A percentile compares a stretch with the other conserved stretches of the same genome.
phyloP scores from a whole-genome alignment of 1,284 basidiomycete species.

The Coniferiporia weirii region DNA sequence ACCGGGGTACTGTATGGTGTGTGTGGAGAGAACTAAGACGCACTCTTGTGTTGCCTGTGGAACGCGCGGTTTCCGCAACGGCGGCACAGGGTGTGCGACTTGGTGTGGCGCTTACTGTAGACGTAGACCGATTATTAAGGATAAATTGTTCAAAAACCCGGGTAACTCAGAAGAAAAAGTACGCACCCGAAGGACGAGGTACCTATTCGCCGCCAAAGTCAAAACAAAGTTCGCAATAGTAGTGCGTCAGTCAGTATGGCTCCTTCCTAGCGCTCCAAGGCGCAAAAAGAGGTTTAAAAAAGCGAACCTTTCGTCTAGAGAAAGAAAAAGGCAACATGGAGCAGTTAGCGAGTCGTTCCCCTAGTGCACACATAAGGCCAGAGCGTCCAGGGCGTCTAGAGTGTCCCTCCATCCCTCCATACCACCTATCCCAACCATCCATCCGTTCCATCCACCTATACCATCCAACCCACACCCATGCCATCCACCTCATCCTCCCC shows the following conservation, averaged over 20 bases:
- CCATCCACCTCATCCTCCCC: background rate
- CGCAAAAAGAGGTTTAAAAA: slow-evolving; percentile 8
- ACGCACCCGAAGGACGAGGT: slow-evolving; percentile 87
- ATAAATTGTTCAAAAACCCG: slow-evolving; percentile 3
- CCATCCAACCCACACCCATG: no score
- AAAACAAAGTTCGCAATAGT: slow-evolving; percentile 25
- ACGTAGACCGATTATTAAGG: slow-evolving; percentile 17
- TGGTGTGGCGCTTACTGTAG: slow-evolving; percentile 92
- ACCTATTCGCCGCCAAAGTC: slow-evolving; percentile 46
- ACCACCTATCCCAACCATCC: no score
- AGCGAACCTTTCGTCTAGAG: slow-evolving; percentile 72
- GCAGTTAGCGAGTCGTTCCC: background rate
- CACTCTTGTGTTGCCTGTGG: slow-evolving; percentile 97
- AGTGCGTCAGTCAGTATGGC: slow-evolving; percentile 9
- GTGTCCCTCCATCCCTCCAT: background rate
- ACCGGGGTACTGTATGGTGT: no score
- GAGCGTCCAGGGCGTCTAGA: background rate
- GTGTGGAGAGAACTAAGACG: slow-evolving; percentile 29
- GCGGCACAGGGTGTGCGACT: slow-evolving; percentile 96
- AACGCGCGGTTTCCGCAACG: slow-evolving; percentile 91
- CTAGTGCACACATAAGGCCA: slow-evolving; percentile 22
- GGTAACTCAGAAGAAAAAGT: background rate
- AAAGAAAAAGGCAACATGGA: slow-evolving; percentile 17
- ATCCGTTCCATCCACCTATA: no score
- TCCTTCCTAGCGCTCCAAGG: background rate